Base-by-base conservation (phyloP, 2,329 filamentous ascomycete species). In the Tothia fuscella region DNA sequence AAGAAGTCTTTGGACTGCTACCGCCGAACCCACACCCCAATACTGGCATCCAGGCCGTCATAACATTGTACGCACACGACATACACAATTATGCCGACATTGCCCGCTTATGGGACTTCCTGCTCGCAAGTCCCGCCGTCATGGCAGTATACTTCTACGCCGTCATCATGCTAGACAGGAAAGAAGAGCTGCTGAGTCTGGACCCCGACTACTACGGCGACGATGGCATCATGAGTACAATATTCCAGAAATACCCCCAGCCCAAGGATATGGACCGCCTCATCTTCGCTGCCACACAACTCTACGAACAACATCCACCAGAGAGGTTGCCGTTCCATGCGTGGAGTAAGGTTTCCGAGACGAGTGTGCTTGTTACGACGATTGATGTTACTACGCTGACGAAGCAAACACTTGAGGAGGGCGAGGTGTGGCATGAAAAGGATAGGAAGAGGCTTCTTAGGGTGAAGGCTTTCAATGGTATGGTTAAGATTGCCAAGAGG, bases 11-110 rank as follows among this genome's bases (percentile, higher is more conserved):
- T 57, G 65, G 61, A 6, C 89, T 94, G 62, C 68, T 95, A n/a
- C 76, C 80, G 1, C 82, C 80, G 13, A 78, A 88, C 55, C 89
- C 91, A 1, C 95, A 88, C 60, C 98, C 21, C 29, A 19, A 19
- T 10, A 21, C 94, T 59, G 91, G 91, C 4, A 70, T 98, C 4
- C 79, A 85, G n/a, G 87, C 86, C 36, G 94, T 87, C 0, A 71
- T 98, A 32, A 98, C 93, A 25, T 79, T 98, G 67, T 98, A 95
- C 60, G 87, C 91, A 14, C 91, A 98, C 62, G 89, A 96, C 58
- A 87, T 98, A 47, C 80, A 91, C 60, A 78, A 81, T 31, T 95
- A 94, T 57, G 75, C 76, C 48, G 82, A 89, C 50, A 96, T 98
- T 54, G 76, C 87, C 25, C 77, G 91, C 19, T 67, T 98, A 1